Evolutionary conservation across 306 rosid species (phyloP).

Genomic region (cucumber (Cucumis sativus)): Cucumber_9930_V3 NC_026661.2:17683001-17683500

Average conservation of each 20-base stretch:
- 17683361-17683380: constrained; percentile 58
- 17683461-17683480: constrained; percentile 55
- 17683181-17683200: no score
- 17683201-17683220: no score
- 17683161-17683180: background rate
- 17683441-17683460: constrained; percentile 64
- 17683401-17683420: constrained; percentile 90
- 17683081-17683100: background rate
- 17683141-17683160: background rate
- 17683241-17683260: background rate
- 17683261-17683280: background rate
- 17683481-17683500: constrained; percentile 71
- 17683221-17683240: no score
- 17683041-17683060: background rate
- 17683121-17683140: background rate
- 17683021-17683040: background rate
- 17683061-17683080: background rate
- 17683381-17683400: constrained; percentile 98
- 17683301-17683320: background rate
- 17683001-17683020: constrained; percentile 28
- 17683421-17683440: constrained; percentile 75
- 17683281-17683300: background rate
- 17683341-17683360: constrained; percentile 32
- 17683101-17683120: background rate
- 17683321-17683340: constrained; percentile 56